phyloP scores from a whole-genome alignment of 1,284 basidiomycete species.

The Rhodotorula sp. region DNA sequence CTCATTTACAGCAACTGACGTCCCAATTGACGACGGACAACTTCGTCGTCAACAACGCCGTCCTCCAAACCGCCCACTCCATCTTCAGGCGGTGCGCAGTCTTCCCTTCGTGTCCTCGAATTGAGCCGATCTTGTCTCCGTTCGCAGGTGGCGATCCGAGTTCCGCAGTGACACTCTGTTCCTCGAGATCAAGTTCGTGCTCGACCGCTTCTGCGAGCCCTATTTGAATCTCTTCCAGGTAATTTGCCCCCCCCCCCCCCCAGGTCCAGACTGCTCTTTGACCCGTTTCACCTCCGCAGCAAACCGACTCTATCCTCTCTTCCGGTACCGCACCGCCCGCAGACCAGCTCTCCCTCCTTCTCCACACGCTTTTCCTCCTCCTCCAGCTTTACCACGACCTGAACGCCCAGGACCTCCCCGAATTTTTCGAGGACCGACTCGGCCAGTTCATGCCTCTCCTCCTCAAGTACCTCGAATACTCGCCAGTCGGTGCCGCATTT shows the following conservation, averaged over 20 bases:
- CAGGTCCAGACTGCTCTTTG: too few relatives aligned
- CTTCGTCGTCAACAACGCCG: conserved; percentile 81
- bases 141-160: conserved; percentile 72
- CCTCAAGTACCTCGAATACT: conserved; percentile 74
- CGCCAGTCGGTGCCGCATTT: conserved; percentile 52
- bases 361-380: conserved; percentile 72
- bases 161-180: conserved; percentile 85
- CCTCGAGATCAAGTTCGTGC: conserved; percentile 87
- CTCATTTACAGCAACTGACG: conserved; percentile 69
- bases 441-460: conserved; percentile 76
- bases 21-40: conserved; percentile 70
- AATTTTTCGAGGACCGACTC: conserved; percentile 87
- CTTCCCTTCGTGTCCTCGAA: not conserved
- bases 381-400: conserved; percentile 91
- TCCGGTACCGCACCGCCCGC: conserved; percentile 47
- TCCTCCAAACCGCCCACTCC: conserved; percentile 90
- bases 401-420: conserved; percentile 91
- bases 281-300: conserved; percentile 36
- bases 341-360: conserved; percentile 53
- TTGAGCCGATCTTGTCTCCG: not conserved
- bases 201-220: conserved; percentile 75
- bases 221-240: conserved; percentile 78
- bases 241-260: too few relatives aligned
- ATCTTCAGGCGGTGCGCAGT: conserved; percentile 70
- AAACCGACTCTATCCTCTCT: conserved; percentile 53